Evolutionary conservation across 257 asterid genomes (phyloP), one percentile per base, ranked within the genome.

Genomic region (Nicotiana noctiflora): DNA sequence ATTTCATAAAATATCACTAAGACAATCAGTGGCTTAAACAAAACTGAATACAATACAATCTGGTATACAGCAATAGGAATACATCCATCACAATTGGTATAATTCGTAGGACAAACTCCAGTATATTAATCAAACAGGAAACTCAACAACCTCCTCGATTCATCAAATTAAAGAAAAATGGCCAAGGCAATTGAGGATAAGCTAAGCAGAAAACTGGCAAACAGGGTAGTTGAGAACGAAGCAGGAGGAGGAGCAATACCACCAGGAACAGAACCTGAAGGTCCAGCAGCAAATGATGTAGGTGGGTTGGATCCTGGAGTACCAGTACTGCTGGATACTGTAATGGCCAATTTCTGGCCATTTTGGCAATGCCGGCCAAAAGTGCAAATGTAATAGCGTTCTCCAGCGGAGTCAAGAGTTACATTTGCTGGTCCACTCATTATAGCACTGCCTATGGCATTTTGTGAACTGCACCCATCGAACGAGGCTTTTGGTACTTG

Each of bases 341-440:
- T 80, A 4, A 89, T 70, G 37, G 86, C 80, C 0, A 90, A 88
- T 60, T 82, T 89, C 86, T 87, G 91, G 1, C 91, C 93, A 1
- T 6, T 2, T 25, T 7, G 57, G 76, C 94, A 90, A 61, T 90
- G 94, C 59, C 80, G 5, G 44, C 86, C 91, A 2, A 89, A 0
- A 8, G 89, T 84, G 86, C 90, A 90, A 49, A 90, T 89, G 83
- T 82, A 90, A 79, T 86, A 72, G 84, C 85, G 89, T 5, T 81
- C 80, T 2, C 92, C 93, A 32, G 81, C 44, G 2, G 90, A 46
- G 76, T n/a, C 78, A 31, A 90, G 86, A 31, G 87, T 87, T 11
- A 90, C 14, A 76, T 84, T 90, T 8, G 83, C 83, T 13, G 92
- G 94, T 23, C 90, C 89, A 4, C 65, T 4, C 57, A 68, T 17